phyloP scores from a whole-genome alignment of 306 rosid genomes.

The Citrullus colocynthis region DNA sequence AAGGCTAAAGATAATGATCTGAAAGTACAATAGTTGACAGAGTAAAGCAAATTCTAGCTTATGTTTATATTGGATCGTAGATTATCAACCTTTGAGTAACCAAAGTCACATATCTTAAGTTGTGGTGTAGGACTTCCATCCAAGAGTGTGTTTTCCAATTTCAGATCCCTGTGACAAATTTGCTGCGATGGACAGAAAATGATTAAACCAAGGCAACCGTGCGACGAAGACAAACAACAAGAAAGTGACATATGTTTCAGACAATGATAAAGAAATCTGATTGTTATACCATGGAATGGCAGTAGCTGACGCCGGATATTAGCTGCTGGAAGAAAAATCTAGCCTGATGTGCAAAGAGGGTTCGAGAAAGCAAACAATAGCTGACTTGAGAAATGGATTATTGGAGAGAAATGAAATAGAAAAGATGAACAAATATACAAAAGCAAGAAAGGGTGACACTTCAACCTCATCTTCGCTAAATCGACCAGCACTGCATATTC shows the following conservation, averaged over 20 bases:
- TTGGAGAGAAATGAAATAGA: neutral
- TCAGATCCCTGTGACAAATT: conserved; percentile 94
- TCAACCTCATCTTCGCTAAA: conserved; percentile 87
- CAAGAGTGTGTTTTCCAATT: conserved; percentile 79
- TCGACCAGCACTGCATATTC: conserved; percentile 65
- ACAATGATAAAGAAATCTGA: neutral
- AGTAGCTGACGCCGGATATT: conserved; percentile 88
- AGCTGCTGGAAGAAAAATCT: conserved; percentile 98
- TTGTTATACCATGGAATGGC: conserved; percentile 66
- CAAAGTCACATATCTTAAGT: conserved; percentile 89
- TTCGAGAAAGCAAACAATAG: neutral
- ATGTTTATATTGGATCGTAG: neutral
- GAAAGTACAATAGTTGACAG: neutral
- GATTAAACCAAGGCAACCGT: neutral
- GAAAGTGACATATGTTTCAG: neutral
- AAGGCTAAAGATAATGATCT: neutral
- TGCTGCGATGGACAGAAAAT: conserved; percentile 26
- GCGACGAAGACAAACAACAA: neutral
- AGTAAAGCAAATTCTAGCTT: neutral
- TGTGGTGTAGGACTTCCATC: conserved; percentile 77
- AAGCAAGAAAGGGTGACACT: conserved; percentile 6
- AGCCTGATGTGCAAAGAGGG: conserved; percentile 38
- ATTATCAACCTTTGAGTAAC: conserved; percentile 64
- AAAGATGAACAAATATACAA: neutral
- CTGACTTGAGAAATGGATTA: neutral